phyloP scores from a whole-genome alignment of 1,284 basidiomycete genomes.

The Trametes sp. region DNA sequence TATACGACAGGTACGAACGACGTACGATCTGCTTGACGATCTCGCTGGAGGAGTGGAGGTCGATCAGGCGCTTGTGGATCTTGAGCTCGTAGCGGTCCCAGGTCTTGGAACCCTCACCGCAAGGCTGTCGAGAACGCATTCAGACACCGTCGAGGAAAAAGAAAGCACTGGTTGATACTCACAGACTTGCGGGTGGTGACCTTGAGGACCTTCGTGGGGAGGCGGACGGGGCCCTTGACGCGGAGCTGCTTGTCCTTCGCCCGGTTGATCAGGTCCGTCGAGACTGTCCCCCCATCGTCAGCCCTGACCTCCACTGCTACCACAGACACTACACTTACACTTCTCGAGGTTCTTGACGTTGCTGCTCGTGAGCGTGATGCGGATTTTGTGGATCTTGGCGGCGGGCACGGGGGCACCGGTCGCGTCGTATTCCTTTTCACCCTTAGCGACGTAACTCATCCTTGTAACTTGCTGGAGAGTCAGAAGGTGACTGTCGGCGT shows the following conservation, averaged over 20 bases:
- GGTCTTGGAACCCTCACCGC: slow-evolving; percentile 99
- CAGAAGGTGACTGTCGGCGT: slow-evolving; percentile 72
- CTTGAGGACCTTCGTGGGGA: slow-evolving; percentile 98
- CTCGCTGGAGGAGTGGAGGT: slow-evolving; percentile 98
- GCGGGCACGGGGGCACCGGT: slow-evolving; percentile 85
- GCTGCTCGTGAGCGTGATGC: slow-evolving; percentile 98
- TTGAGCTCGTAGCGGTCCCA: slow-evolving; percentile 99
- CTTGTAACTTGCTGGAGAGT: slow-evolving; percentile 66
- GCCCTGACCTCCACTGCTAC: background rate
- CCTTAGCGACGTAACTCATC: slow-evolving; percentile 99
- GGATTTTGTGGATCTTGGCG: slow-evolving; percentile 98
- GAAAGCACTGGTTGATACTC: slow-evolving; percentile 41
- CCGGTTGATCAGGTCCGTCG: slow-evolving; percentile 94
- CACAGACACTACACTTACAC: slow-evolving; percentile 60
- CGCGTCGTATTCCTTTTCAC: slow-evolving; percentile 97
- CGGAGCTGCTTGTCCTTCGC: slow-evolving; percentile 99
- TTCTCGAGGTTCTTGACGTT: slow-evolving; percentile 99
- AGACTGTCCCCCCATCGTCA: slow-evolving; percentile 61
- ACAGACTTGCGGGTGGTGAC: slow-evolving; percentile 99
- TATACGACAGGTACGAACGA: slow-evolving; percentile 24
- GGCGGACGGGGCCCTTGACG: slow-evolving; percentile 98
- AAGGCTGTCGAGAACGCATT: slow-evolving; percentile 66
- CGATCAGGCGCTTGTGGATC: slow-evolving; percentile 99
- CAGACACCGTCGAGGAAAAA: background rate
- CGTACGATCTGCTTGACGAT: slow-evolving; percentile 99